Conservation (phyloP, 495 filamentous ascomycete genomes). For the Xylaria castorea region DNA sequence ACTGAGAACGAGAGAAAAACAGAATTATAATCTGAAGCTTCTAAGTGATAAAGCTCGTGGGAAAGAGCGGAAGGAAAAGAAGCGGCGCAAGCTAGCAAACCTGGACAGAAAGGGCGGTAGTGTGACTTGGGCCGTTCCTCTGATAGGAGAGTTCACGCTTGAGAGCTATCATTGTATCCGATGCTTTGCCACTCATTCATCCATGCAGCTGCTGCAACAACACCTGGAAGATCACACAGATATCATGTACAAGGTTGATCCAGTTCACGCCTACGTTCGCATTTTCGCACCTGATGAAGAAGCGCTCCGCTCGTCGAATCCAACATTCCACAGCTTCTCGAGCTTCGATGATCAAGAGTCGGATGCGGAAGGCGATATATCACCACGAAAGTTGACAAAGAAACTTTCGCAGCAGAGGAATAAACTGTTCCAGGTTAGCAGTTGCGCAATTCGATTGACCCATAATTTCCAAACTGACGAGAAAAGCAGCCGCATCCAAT, state of each 20-base stretch:
- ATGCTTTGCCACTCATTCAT: conserved; percentile 51
- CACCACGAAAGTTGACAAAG: conserved; percentile 41
- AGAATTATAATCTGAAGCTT: conserved; percentile 61
- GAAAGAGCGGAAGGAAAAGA: conserved; percentile 50
- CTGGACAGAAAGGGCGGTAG: conserved; percentile 38
- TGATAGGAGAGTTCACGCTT: conserved; percentile 49
- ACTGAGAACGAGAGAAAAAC: conserved; percentile 46
- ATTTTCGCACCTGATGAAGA: conserved; percentile 38
- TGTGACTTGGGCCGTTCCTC: conserved; percentile 53
- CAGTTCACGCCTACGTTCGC: conserved; percentile 34
- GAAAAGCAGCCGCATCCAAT: conserved; percentile 27
- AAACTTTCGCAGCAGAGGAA: conserved; percentile 29
- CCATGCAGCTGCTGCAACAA: conserved; percentile 50
- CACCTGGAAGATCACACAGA: conserved; percentile 54
- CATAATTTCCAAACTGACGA: conserved; percentile 20
- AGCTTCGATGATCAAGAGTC: conserved; percentile 36
- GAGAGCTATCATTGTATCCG: conserved; percentile 52
- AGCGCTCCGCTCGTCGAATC: conserved; percentile 33
- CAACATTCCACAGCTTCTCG: conserved; percentile 30
- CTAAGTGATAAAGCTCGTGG: conserved; percentile 56
- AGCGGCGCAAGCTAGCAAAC: conserved; percentile 44
- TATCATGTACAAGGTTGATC: conserved; percentile 54
- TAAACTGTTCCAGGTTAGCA: conserved; percentile 30
- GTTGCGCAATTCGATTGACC: background rate
- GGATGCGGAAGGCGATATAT: conserved; percentile 33